Conservation (phyloP, 495 filamentous ascomycete genomes). For the Aspergillus biplanus region DNA sequence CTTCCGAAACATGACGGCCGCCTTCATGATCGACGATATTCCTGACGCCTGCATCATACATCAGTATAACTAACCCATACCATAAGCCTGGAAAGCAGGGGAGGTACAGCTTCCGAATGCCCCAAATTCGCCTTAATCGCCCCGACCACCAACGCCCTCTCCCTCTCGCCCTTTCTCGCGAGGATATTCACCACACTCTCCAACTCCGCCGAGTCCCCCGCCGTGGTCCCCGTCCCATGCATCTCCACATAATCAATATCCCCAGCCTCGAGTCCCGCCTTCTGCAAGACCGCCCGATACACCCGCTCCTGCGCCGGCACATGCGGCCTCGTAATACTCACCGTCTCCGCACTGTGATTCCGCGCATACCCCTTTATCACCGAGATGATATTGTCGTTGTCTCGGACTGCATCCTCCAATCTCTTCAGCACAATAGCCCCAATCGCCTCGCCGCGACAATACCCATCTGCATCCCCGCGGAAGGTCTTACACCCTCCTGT, state of each 20-base stretch:
- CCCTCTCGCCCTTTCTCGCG: background rate
- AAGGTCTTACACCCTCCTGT: slow-evolving; percentile 13
- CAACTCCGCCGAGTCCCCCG: background rate
- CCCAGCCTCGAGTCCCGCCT: background rate
- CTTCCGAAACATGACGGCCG: background rate
- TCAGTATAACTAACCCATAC: no score
- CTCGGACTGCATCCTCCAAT: slow-evolving; percentile 1
- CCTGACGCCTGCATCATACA: background rate
- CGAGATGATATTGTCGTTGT: slow-evolving; percentile 13
- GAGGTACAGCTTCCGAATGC: background rate
- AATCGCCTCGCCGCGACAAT: slow-evolving; percentile 12
- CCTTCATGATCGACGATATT: background rate
- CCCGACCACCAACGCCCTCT: background rate
- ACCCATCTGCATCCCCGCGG: slow-evolving; percentile 4
- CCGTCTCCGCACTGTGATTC: background rate
- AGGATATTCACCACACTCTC: background rate
- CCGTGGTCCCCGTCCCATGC: background rate
- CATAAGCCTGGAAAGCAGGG: no score
- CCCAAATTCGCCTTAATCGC: background rate
- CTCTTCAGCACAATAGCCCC: slow-evolving; percentile 11
- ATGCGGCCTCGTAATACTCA: background rate
- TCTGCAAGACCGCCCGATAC: background rate
- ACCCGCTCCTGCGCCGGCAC: background rate
- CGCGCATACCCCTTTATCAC: slow-evolving; percentile 4
- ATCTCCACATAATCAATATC: background rate